These are phyloP conservation scores for Talaromyces islandicus DNA, from an alignment of 2,329 filamentous ascomycete species.

Conservation along the genomic window DNA sequence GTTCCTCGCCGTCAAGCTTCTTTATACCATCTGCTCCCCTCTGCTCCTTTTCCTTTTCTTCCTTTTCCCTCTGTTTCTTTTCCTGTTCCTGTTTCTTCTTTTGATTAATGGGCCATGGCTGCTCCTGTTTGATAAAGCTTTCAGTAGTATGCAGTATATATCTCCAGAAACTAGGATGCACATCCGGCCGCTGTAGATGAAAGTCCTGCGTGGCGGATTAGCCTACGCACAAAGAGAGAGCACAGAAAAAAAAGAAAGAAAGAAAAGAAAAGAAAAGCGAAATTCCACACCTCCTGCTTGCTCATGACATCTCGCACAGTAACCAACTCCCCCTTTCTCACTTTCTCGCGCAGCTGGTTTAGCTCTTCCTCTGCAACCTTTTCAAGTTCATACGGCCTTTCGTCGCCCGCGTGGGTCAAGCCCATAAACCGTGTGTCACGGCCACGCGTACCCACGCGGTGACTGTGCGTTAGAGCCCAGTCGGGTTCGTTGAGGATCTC, in stretches of 20 bases:
- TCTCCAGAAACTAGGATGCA: slow-evolving; percentile 44
- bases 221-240: background rate
- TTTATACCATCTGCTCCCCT: slow-evolving; percentile 7
- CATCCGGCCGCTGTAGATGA: slow-evolving; percentile 38
- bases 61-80: slow-evolving; percentile 14
- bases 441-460: background rate
- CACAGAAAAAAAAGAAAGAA: background rate
- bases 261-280: background rate
- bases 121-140: slow-evolving; percentile 43
- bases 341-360: background rate
- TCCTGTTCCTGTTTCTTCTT: slow-evolving; percentile 22
- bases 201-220: slow-evolving; percentile 29
- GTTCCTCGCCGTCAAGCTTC: background rate
- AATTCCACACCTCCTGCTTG: background rate
- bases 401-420: background rate
- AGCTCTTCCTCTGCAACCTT: background rate
- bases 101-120: slow-evolving; percentile 46
- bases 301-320: background rate
- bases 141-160: slow-evolving; percentile 46
- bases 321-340: background rate
- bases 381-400: background rate
- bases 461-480: background rate
- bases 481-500: slow-evolving; percentile 5
- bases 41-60: slow-evolving; percentile 10
- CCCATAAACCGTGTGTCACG: background rate